Percentiles rank a stretch among this genome's conserved stretches.
Evolutionary conservation across 768 basidiomycete species (phyloP).

Genomic region (Lentinula guzmanii): DNA sequence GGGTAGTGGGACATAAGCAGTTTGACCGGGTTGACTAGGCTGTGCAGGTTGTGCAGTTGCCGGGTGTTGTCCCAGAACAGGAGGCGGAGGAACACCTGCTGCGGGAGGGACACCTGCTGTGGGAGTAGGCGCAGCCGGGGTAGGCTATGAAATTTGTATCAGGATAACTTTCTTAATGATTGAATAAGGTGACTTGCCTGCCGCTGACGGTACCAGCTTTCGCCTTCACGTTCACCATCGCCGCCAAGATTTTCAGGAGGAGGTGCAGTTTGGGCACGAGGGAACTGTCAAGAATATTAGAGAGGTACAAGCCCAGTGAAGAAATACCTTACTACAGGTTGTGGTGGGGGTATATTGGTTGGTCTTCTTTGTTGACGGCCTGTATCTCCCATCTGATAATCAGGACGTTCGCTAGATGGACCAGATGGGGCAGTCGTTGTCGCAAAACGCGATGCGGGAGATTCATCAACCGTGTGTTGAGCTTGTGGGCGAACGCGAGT

Average conservation of each 20-base stretch:
- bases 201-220: conserved; percentile 1
- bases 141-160: not conserved
- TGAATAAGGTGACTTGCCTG: not conserved
- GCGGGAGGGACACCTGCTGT: conserved; percentile 17
- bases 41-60: conserved; percentile 9
- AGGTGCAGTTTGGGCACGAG: conserved; percentile 4
- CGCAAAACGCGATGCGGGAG: not conserved
- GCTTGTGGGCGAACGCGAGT: not conserved
- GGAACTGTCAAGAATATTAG: not conserved
- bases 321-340: not conserved
- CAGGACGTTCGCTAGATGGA: not conserved
- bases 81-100: conserved; percentile 18
- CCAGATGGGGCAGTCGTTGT: not conserved
- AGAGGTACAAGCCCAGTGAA: not conserved
- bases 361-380: not conserved
- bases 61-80: conserved; percentile 17
- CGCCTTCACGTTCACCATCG: not conserved
- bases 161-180: not conserved
- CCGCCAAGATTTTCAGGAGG: conserved; percentile 4
- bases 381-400: not conserved
- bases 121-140: not conserved
- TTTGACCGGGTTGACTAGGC: conserved; percentile 20
- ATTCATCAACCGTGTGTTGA: not conserved
- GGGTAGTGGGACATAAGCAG: conserved; percentile 40
- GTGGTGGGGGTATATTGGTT: not conserved